Evolutionary conservation across 768 basidiomycete genomes (phyloP).

Genomic region (Termitomyces sp.): DNA sequence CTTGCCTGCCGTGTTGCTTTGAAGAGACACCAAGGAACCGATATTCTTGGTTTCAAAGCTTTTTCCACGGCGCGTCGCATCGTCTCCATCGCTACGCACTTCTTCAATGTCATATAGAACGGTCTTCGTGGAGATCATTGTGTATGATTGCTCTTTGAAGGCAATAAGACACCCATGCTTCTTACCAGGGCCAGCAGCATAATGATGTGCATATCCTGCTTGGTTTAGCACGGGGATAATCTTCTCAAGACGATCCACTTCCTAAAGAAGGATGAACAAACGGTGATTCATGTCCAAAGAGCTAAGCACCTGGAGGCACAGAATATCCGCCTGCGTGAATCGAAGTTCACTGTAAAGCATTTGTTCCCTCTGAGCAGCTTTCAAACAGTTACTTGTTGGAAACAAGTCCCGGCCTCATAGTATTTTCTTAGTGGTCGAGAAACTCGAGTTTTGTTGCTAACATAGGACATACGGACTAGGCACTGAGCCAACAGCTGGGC

Average conservation of each 20-base stretch:
- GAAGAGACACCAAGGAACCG: slow-evolving; percentile 66
- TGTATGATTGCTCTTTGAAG: slow-evolving; percentile 51
- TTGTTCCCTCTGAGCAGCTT: slow-evolving; percentile 62
- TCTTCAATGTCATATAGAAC: slow-evolving; percentile 68
- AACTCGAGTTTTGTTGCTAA: neutral
- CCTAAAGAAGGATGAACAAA: slow-evolving; percentile 36
- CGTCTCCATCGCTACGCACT: slow-evolving; percentile 33
- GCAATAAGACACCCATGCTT: slow-evolving; percentile 84
- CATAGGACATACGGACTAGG: slow-evolving; percentile 60
- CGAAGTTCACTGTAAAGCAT: slow-evolving; percentile 78
- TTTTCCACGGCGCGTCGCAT: slow-evolving; percentile 37
- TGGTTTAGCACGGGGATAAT: slow-evolving; percentile 60
- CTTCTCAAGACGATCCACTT: slow-evolving; percentile 79
- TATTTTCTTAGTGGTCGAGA: neutral
- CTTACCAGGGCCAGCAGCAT: slow-evolving; percentile 68
- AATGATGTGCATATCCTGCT: slow-evolving; percentile 59
- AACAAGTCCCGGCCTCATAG: slow-evolving; percentile 70
- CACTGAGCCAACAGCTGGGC: slow-evolving; percentile 69
- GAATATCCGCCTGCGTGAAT: slow-evolving; percentile 66
- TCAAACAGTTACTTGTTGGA: slow-evolving; percentile 81
- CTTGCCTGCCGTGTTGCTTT: slow-evolving; percentile 26
- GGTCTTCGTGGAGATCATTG: slow-evolving; percentile 35
- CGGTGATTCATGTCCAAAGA: neutral
- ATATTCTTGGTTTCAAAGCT: slow-evolving; percentile 79
- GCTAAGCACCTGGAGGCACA: slow-evolving; percentile 73